Evolutionary conservation across 2,329 filamentous ascomycete genomes (phyloP).

Genomic region (Diplodia corticola): DNA sequence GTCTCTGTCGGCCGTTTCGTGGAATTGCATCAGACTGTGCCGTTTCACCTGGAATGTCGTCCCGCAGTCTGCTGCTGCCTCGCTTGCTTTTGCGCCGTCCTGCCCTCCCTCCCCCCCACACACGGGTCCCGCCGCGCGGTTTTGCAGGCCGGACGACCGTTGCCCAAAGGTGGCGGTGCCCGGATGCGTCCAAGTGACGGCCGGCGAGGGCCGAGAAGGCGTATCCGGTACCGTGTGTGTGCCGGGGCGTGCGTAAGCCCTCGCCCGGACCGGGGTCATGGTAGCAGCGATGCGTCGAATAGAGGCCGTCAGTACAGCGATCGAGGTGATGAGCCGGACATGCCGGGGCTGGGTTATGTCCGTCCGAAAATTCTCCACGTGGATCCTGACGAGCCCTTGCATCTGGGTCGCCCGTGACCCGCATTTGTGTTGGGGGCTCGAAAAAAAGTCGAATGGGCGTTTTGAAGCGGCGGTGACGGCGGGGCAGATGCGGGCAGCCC

Average conservation of each 20-base stretch:
- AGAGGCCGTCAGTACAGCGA: background rate
- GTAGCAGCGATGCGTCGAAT: constrained; percentile 16
- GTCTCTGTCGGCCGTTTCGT: constrained; percentile 9
- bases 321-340: constrained; percentile 16
- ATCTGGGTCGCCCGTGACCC: background rate
- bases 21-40: background rate
- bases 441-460: background rate
- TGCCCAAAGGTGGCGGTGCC: background rate
- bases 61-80: constrained; percentile 4
- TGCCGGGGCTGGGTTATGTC: constrained; percentile 15
- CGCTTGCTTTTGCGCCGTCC: background rate
- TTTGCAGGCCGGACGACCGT: background rate
- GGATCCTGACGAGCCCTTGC: constrained; percentile 17
- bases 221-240: background rate
- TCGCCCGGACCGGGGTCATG: constrained; percentile 5
- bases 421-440: background rate
- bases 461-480: constrained; percentile 9
- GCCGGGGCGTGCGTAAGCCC: constrained; percentile 15
- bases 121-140: background rate
- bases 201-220: background rate
- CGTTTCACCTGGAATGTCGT: constrained; percentile 15
- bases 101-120: background rate
- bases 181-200: background rate
- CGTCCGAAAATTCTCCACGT: constrained; percentile 20
- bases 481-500: background rate